Evolutionary conservation across 768 basidiomycete genomes (phyloP).

Genomic region (Coprinopsis sp.): DNA sequence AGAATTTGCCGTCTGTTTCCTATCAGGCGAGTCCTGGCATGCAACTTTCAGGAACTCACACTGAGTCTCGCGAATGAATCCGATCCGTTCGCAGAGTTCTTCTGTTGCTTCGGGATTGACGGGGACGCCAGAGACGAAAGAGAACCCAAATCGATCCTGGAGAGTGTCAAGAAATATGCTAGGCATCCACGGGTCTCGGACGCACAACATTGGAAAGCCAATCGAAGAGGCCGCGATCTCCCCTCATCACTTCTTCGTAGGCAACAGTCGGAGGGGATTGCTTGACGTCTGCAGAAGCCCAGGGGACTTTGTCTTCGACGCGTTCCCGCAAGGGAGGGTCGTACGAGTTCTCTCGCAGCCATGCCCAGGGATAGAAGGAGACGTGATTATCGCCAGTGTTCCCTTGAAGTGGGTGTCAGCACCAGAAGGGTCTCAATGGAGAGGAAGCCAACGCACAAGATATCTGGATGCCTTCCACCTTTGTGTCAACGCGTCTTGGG

Average conservation of each 20-base stretch:
- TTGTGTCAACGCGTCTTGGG: conserved; percentile 54
- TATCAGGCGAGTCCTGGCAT: conserved; percentile 4
- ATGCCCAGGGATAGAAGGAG: conserved; percentile 87
- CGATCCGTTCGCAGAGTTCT: conserved; percentile 66
- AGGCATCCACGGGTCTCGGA: conserved; percentile 9
- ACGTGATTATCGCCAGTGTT: conserved; percentile 57
- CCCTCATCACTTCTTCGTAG: conserved; percentile 70
- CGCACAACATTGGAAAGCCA: conserved; percentile 80
- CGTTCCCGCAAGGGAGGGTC: conserved; percentile 50
- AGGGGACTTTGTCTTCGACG: conserved; percentile 57
- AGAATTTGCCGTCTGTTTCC: conserved; percentile 80
- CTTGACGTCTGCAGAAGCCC: conserved; percentile 77
- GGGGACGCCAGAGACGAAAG: conserved; percentile 79
- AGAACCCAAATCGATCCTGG: conserved; percentile 86
- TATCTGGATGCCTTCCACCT: conserved; percentile 62
- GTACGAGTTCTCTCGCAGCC: conserved; percentile 76
- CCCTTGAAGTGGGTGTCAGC: conserved; percentile 33
- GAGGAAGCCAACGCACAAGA: conserved; percentile 49
- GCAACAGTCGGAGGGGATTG: conserved; percentile 68
- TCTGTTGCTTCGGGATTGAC: conserved; percentile 82
- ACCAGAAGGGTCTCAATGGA: background rate
- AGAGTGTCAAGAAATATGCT: background rate
- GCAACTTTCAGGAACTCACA: conserved; percentile 24
- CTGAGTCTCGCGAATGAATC: conserved; percentile 83
- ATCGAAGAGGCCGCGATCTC: conserved; percentile 66